These are phyloP conservation scores for Mycena belliarum DNA, from an alignment of 768 basidiomycete species.

Conservation along the genomic window DNA sequence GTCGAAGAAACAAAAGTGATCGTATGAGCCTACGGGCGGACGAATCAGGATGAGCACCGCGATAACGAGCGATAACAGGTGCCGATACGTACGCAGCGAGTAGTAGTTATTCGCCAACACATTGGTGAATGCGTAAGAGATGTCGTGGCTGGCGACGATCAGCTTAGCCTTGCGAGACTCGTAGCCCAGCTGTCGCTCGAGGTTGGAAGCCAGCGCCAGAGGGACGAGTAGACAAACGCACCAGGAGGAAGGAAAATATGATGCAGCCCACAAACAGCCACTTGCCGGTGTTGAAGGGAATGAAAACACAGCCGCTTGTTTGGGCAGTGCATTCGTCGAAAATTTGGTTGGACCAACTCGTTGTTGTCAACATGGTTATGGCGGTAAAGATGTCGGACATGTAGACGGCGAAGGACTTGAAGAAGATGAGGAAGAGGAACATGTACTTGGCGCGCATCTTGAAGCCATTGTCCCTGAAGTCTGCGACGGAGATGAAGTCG, in stretches of 20 bases:
- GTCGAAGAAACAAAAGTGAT: constrained; percentile 98
- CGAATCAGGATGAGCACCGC: constrained; percentile 2
- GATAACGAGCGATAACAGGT: background rate
- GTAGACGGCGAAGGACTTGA: constrained; percentile 97
- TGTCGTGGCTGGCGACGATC: constrained; percentile 94
- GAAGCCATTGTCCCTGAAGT: constrained; percentile 88
- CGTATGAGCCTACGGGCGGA: constrained; percentile 72
- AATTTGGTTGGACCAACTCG: constrained; percentile 90
- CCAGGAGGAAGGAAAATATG: constrained; percentile 95
- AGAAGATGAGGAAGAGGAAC: constrained; percentile 88
- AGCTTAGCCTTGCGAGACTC: constrained; percentile 90
- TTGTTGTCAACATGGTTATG: constrained; percentile 91
- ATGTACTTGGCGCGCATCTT: constrained; percentile 86
- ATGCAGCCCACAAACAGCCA: constrained; percentile 99
- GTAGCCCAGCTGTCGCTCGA: constrained; percentile 71
- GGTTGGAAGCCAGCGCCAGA: constrained; percentile 3
- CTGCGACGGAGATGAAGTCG: constrained; percentile 92
- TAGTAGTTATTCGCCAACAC: constrained; percentile 97
- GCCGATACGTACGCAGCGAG: constrained; percentile 75
- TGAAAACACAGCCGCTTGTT: constrained; percentile 71
- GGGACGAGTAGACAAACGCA: constrained; percentile 36
- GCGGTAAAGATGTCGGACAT: constrained; percentile 97
- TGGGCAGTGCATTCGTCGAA: constrained; percentile 64
- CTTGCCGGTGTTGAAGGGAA: constrained; percentile 86
- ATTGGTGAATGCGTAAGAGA: constrained; percentile 97